A percentile compares a stretch with the other conserved stretches of the same genome.
Conservation (phyloP, 768 basidiomycete genomes). For the Hypholoma sublateritium region DNA sequence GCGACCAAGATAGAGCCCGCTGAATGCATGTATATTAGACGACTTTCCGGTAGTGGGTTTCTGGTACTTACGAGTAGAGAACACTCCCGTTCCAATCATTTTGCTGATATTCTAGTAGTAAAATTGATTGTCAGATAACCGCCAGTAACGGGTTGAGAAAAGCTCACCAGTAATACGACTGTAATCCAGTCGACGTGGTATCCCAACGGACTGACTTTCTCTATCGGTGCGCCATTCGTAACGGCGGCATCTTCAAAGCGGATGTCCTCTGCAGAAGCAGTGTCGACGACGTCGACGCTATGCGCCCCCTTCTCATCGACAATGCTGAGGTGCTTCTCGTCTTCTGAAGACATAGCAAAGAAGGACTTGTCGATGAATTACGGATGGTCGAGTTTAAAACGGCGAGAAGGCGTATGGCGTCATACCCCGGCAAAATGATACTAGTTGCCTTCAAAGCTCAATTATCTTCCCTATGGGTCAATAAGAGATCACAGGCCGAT, state of each 20-base stretch:
- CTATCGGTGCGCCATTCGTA: slow-evolving; percentile 28
- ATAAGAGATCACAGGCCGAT: too few relatives aligned
- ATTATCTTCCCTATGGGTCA: too few relatives aligned
- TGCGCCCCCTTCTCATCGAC: slow-evolving; percentile 15
- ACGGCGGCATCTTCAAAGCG: slow-evolving; percentile 27
- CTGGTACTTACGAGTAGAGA: slow-evolving; percentile 25
- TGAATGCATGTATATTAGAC: slow-evolving; percentile 5
- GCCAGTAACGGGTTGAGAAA: not conserved
- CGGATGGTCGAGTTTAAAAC: not conserved
- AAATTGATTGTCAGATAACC: not conserved
- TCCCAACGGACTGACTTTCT: slow-evolving; percentile 34
- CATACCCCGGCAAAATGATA: too few relatives aligned
- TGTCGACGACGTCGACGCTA: slow-evolving; percentile 1
- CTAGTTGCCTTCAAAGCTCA: too few relatives aligned
- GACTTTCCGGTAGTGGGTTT: not conserved
- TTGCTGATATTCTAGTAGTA: slow-evolving; percentile 29
- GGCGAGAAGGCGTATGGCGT: not conserved
- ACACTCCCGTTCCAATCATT: slow-evolving; percentile 40
- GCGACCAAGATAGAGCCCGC: slow-evolving; percentile 36
- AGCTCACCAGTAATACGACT: slow-evolving; percentile 23
- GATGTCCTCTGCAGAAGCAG: slow-evolving; percentile 15
- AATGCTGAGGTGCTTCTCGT: slow-evolving; percentile 7
- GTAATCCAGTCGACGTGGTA: slow-evolving; percentile 32
- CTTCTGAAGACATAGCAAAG: slow-evolving; percentile 15
- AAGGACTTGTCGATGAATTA: too few relatives aligned